A percentile compares a stretch with the other conserved stretches of the same genome.
phyloP scores from a whole-genome alignment of 2,329 filamentous ascomycete species.

The Fusarium papillatum region DNA sequence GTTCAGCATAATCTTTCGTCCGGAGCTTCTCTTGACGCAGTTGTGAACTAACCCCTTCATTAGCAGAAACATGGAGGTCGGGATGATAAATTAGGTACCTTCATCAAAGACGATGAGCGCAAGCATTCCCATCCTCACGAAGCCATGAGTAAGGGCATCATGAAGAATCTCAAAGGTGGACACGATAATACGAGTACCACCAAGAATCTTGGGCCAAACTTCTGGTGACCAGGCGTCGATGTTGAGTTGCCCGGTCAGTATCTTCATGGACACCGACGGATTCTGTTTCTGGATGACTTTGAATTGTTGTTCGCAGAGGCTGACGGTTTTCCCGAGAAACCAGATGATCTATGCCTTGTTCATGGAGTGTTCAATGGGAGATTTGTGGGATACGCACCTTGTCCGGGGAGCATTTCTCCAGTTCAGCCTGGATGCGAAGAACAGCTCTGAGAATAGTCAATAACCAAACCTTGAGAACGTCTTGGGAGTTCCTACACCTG shows the following conservation, averaged over 20 bases:
- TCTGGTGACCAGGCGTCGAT: constrained; percentile 79
- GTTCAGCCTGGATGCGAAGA: constrained; percentile 74
- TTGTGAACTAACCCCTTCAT: constrained; percentile 73
- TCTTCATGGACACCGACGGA: constrained; percentile 68
- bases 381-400: constrained; percentile 70
- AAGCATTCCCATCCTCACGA: constrained; percentile 74
- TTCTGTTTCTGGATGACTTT: constrained; percentile 72
- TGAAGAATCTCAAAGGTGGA: constrained; percentile 82
- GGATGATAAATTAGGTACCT: constrained; percentile 61
- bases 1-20: constrained; percentile 78
- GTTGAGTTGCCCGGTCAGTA: constrained; percentile 77
- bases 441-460: constrained; percentile 66
- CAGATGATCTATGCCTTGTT: constrained; percentile 68
- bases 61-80: background rate
- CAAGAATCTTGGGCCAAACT: constrained; percentile 77
- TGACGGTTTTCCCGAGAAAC: constrained; percentile 80
- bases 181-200: constrained; percentile 78
- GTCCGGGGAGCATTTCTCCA: constrained; percentile 64
- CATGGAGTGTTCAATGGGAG: constrained; percentile 12
- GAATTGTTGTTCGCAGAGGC: constrained; percentile 76
- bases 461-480: background rate
- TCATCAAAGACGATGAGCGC: constrained; percentile 87
- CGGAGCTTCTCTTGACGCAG: constrained; percentile 74
- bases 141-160: constrained; percentile 82
- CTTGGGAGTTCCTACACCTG: constrained; percentile 70